Conservation (phyloP, 164 flowering plant species). For the Aristolochia californica region DNA sequence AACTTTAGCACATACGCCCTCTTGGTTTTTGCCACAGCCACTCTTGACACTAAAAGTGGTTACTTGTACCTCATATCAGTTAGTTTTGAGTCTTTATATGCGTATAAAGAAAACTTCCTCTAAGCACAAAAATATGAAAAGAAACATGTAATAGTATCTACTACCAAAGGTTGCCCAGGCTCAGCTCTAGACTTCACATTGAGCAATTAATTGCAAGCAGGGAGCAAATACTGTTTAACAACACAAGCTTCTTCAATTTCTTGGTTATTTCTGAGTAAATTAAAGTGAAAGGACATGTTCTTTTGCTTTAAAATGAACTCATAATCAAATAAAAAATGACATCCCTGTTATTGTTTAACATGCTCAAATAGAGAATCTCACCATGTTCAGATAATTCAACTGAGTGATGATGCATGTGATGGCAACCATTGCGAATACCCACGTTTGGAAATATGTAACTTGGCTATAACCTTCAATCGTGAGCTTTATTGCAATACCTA, state of each 20-base stretch:
- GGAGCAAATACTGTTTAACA: not conserved
- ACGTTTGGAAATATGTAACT: constrained; percentile 47
- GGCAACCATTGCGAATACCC: constrained; percentile 78
- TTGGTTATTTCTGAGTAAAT: too few relatives aligned
- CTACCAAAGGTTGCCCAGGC: too few relatives aligned
- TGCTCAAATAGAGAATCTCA: constrained; percentile 17
- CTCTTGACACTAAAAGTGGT: too few relatives aligned
- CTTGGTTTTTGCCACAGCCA: too few relatives aligned
- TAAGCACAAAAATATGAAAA: too few relatives aligned
- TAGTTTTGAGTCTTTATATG: too few relatives aligned
- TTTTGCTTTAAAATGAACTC: not conserved
- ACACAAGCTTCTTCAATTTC: not conserved
- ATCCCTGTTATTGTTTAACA: not conserved
- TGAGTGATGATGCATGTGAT: constrained; percentile 69
- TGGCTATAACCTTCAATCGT: constrained; percentile 77
- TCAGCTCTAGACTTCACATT: not conserved
- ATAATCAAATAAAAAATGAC: too few relatives aligned
- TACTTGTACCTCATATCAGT: too few relatives aligned
- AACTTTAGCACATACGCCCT: too few relatives aligned
- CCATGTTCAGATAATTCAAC: constrained; percentile 85
- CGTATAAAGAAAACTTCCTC: too few relatives aligned
- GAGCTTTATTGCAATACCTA: constrained; percentile 91
- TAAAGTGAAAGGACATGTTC: not conserved
- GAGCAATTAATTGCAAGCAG: not conserved
- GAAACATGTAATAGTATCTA: too few relatives aligned